Conservation (phyloP, 2,329 filamentous ascomycete genomes). For the Achaetomium macrosporum region DNA sequence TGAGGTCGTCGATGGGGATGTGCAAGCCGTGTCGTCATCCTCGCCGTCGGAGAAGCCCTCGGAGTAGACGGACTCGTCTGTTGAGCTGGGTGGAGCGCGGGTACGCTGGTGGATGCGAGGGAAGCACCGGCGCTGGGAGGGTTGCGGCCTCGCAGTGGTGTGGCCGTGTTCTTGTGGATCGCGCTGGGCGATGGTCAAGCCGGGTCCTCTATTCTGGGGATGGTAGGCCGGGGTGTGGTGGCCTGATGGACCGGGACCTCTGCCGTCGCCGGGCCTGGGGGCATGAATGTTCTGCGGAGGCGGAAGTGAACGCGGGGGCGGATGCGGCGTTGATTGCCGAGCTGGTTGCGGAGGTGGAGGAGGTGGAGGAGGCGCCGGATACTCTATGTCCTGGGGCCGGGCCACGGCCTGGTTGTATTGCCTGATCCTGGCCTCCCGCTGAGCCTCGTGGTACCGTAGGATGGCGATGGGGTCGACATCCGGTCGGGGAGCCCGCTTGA, state of each 20-base stretch:
- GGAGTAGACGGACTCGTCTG: slow-evolving; percentile 11
- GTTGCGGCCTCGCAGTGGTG: not conserved
- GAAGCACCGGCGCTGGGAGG: not conserved
- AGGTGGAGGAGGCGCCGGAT: not conserved
- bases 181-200: slow-evolving; percentile 3
- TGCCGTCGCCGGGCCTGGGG: not conserved
- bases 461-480: slow-evolving; percentile 29
- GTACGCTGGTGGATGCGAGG: not conserved
- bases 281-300: not conserved
- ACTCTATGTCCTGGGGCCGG: not conserved
- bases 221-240: not conserved
- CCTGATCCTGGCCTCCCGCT: slow-evolving; percentile 14
- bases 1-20: not conserved
- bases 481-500: slow-evolving; percentile 35
- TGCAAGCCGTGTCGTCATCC: slow-evolving; percentile 9
- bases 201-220: not conserved
- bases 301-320: not conserved
- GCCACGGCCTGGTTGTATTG: not conserved
- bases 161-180: not conserved
- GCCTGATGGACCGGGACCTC: not conserved
- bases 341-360: no score
- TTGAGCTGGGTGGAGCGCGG: slow-evolving; percentile 3
- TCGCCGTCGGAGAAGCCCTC: slow-evolving; percentile 1
- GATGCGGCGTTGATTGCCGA: no score
- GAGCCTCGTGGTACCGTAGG: slow-evolving; percentile 18